Base-by-base conservation (phyloP, 2,329 filamentous ascomycete genomes). In the Penicillium corylophilum region DNA sequence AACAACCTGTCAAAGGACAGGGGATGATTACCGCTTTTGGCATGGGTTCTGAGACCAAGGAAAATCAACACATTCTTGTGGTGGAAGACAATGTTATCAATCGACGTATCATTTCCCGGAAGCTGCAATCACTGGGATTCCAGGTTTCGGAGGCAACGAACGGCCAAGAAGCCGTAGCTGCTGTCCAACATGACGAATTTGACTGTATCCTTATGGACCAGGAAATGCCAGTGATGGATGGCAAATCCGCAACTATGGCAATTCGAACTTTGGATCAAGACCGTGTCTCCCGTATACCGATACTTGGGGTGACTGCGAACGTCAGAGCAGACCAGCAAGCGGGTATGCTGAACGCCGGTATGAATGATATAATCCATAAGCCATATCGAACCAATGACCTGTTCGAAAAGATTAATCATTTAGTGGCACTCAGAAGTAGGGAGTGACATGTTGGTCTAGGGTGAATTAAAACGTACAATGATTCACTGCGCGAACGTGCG, bases 161-260 rank as follows among this genome's bases (percentile, higher is more conserved):
- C 33, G 74, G 74, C 2, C 63, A 62, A 13, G 74, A 78, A 57
- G 75, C 74, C 45, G 63, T 81, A 1, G 72, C 73, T 0, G 68
- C 71, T 2, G 68, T 77, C 7, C 54, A 67, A 16, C 59, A 58
- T 1, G 29, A 35, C 2, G 23, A 23, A 3, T 66, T 89, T 22
- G 83, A 83, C 8, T 78, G 90, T 41, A 85, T 92, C 12, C 70
- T 92, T 5, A 90, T 92, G 88, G 89, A 92, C 64, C 77, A 90
- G 43, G 88, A 91, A 64, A 92, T 92, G 88, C 88, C 88, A 1
- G 80, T 90, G 39, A 91, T 91, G 88, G 87, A 92, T 62, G 89
- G 89, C 31, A 82, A 89, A 69, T 87, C 86, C 2, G 90, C 88
- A 56, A 85, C 88, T 12, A 78, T 80, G 38, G 81, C 77, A 53